Percentiles rank a stretch among this genome's conserved stretches.
These are phyloP conservation scores for Chrysanthemum makinoi DNA, from an alignment of 129 eudicot species.

Conservation along the genomic window DNA sequence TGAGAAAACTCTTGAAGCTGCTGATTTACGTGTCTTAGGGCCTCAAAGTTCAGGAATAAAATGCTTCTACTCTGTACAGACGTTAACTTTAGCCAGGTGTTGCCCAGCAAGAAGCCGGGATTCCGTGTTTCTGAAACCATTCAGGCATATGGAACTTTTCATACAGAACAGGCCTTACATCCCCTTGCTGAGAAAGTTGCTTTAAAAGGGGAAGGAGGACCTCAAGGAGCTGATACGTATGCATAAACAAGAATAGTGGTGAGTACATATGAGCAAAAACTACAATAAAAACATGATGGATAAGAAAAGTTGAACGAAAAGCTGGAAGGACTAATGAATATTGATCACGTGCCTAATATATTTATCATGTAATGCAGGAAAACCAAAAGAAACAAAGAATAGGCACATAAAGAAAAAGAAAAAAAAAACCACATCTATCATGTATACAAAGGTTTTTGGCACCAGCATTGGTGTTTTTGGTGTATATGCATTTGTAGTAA, in stretches of 20 bases:
- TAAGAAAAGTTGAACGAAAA: background rate
- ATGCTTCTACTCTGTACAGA: slow-evolving; percentile 32
- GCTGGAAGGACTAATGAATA: background rate
- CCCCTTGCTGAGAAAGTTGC: slow-evolving; percentile 78
- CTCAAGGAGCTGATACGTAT: slow-evolving; percentile 61
- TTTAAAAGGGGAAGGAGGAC: slow-evolving; percentile 91
- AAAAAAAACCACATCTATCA: too few species aligned
- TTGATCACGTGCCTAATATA: background rate
- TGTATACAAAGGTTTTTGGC: too few species aligned
- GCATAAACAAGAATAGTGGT: background rate
- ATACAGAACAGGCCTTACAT: slow-evolving; percentile 76
- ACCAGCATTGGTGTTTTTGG: too few species aligned
- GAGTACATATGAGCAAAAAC: background rate
- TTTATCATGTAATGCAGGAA: background rate
- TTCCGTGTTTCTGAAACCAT: slow-evolving; percentile 97
- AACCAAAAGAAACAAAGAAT: too few species aligned
- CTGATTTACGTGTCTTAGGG: slow-evolving; percentile 22
- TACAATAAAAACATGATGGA: background rate
- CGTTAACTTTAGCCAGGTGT: slow-evolving; percentile 27
- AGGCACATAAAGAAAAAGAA: too few species aligned
- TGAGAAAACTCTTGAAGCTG: slow-evolving; percentile 8
- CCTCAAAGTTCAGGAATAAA: slow-evolving; percentile 36
- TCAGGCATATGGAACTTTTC: slow-evolving; percentile 93
- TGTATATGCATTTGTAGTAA: too few species aligned
- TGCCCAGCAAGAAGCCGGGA: slow-evolving; percentile 59